Base-by-base conservation (phyloP, 108 stramenopile species). In the Cyclostephanos tholiformis region DNA sequence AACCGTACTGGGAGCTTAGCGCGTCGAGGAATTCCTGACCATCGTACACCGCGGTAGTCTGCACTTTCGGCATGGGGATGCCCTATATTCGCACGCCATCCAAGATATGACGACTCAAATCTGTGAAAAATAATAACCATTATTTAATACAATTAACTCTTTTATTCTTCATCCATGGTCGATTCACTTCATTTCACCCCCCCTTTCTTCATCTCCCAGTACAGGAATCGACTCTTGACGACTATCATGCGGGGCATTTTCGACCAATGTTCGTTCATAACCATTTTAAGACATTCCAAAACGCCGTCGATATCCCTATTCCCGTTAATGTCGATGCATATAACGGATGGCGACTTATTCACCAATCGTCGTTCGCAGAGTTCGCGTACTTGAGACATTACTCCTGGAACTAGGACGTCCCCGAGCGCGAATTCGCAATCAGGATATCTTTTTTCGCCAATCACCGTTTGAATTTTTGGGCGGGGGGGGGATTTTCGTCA, bases 241-340 rank as follows among this genome's bases (percentile, higher is more conserved):
- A 95, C 82, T 5, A 95, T 82, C 65, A 95, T 59, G 20, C 90
- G 66, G 5, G 94, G 94, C 26, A 68, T 53, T 22, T 59, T 55
- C 78, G 69, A 84, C 80, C 76, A 78, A 13, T 29, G 23, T 26
- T 68, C 69, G 26, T 86, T 69, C 79, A 90, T 50, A 19, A 86
- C 81, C 39, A 69, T 59, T 60, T 76, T 62, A 55, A 95, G 66
- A 63, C 91, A 95, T n/a, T 82, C 53, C 4, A 86, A 55, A 0
- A 93, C 94, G 16, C 90, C 91, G 5, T 83, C 85, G 52, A 95
- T 72, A 60, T 88, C 88, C 55, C 94, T 68, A 56, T 90, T 93
- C 0, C 94, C 94, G 71, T 93, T 93, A 26, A 95, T 87, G 65
- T 95, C 94, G 58, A 95, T 88, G 13, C 89, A 87, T 53, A 95